Evolutionary conservation across 257 asterid species (phyloP).

Genomic region (Haberlea rhodopensis): DNA sequence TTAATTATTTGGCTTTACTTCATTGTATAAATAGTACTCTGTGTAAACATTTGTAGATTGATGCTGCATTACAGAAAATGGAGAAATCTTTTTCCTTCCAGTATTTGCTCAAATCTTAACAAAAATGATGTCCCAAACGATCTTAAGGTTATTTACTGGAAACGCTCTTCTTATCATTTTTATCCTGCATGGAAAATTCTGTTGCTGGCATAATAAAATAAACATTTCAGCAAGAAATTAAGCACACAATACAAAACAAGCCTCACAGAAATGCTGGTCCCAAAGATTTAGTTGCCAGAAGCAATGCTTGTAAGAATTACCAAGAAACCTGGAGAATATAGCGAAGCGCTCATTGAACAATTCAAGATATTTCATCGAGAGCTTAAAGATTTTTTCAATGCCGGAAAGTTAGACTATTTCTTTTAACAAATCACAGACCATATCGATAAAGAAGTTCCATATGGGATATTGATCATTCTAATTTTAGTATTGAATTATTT

Average conservation of each 20-base stretch:
- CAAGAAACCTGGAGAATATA: slow-evolving; percentile 75
- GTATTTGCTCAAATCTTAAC: no score
- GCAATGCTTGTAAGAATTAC: slow-evolving; percentile 92
- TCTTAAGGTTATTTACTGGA: slow-evolving; percentile 59
- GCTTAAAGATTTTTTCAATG: slow-evolving; percentile 96
- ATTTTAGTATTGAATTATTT: slow-evolving; percentile 1
- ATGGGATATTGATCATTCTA: neutral
- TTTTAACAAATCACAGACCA: neutral
- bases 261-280: slow-evolving; percentile 99
- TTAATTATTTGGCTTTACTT: no score
- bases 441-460: neutral
- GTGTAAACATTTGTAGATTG: no score
- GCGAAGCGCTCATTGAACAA: slow-evolving; percentile 75
- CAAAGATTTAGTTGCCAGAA: slow-evolving; percentile 86
- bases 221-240: slow-evolving; percentile 86
- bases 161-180: slow-evolving; percentile 1
- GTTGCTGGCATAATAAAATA: slow-evolving; percentile 22
- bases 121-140: slow-evolving; percentile 91
- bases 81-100: no score
- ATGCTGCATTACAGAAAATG: no score
- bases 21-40: no score
- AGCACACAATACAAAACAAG: slow-evolving; percentile 98
- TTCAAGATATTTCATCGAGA: slow-evolving; percentile 87
- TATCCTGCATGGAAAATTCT: slow-evolving; percentile 6
- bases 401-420: slow-evolving; percentile 69